Evolutionary conservation across 1,284 basidiomycete genomes (phyloP).

Genomic region (Ceratobasidium theobromae): DNA sequence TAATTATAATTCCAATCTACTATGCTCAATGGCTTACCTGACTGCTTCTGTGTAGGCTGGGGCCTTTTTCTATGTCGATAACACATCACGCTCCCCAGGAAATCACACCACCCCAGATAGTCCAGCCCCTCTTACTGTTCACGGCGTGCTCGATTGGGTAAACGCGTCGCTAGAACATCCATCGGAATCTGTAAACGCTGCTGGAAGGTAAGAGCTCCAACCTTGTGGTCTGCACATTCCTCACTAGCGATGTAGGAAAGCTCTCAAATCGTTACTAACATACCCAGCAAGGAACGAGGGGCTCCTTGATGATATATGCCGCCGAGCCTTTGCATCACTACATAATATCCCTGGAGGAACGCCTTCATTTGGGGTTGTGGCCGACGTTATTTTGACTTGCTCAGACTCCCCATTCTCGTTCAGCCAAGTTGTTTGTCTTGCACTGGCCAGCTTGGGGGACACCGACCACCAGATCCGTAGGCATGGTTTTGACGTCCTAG

Average conservation of each 20-base stretch:
- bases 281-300: constrained; percentile 60
- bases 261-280: constrained; percentile 69
- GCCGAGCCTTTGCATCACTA: constrained; percentile 68
- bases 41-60: too few relatives aligned
- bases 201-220: constrained; percentile 7
- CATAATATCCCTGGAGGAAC: constrained; percentile 57
- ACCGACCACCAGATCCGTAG: constrained; percentile 65
- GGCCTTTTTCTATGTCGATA: constrained; percentile 68
- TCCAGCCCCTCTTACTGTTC: constrained; percentile 11
- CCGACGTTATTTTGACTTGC: constrained; percentile 66
- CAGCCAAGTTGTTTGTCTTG: constrained; percentile 77
- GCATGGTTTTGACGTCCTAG: constrained; percentile 79
- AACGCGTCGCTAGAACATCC: constrained; percentile 37
- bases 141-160: constrained; percentile 38
- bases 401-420: constrained; percentile 66
- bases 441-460: constrained; percentile 84
- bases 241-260: constrained; percentile 58
- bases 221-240: not conserved
- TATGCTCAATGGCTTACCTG: too few relatives aligned
- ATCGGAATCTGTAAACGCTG: constrained; percentile 29
- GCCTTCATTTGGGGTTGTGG: constrained; percentile 78
- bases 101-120: constrained; percentile 11
- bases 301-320: constrained; percentile 71
- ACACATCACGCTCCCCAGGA: constrained; percentile 22
- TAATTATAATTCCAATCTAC: not conserved